A percentile compares a stretch with the other conserved stretches of the same genome.
Evolutionary conservation across 1,284 basidiomycete genomes (phyloP).

Genomic region (Coniophora puteana): DNA sequence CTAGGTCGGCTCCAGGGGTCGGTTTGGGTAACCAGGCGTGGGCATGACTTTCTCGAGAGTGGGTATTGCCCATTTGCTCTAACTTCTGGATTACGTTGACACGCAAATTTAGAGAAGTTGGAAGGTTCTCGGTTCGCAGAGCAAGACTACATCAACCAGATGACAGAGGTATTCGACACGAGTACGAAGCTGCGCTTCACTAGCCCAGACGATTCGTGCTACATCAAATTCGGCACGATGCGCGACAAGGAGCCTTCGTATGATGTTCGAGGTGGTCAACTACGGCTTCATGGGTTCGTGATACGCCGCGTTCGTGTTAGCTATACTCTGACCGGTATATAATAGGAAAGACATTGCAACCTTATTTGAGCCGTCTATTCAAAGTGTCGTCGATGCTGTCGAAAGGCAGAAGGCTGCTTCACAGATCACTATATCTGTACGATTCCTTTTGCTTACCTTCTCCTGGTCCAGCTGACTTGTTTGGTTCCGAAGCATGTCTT

Average conservation of each 20-base stretch:
- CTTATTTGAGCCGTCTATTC: conserved; percentile 44
- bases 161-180: conserved; percentile 42
- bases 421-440: conserved; percentile 29
- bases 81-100: conserved; percentile 16
- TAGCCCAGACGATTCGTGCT: conserved; percentile 33
- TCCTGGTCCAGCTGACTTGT: conserved; percentile 9
- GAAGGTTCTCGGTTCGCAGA: conserved; percentile 22
- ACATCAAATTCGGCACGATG: conserved; percentile 42
- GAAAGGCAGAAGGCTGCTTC: conserved; percentile 27
- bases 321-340: conserved; percentile 1
- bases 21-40: conserved; percentile 34
- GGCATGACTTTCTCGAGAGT: conserved; percentile 31
- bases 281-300: conserved; percentile 38
- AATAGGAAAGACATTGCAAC: conserved; percentile 33
- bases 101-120: conserved; percentile 30
- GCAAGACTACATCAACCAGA: conserved; percentile 34
- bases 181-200: conserved; percentile 44
- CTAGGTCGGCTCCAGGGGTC: conserved; percentile 22
- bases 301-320: neutral
- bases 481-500: conserved; percentile 26
- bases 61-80: conserved; percentile 2
- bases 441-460: neutral
- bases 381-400: conserved; percentile 36
- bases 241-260: conserved; percentile 38
- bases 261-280: conserved; percentile 42